Base-by-base conservation (phyloP, 305 asterid species). In the Coffea humblotiana region DNA sequence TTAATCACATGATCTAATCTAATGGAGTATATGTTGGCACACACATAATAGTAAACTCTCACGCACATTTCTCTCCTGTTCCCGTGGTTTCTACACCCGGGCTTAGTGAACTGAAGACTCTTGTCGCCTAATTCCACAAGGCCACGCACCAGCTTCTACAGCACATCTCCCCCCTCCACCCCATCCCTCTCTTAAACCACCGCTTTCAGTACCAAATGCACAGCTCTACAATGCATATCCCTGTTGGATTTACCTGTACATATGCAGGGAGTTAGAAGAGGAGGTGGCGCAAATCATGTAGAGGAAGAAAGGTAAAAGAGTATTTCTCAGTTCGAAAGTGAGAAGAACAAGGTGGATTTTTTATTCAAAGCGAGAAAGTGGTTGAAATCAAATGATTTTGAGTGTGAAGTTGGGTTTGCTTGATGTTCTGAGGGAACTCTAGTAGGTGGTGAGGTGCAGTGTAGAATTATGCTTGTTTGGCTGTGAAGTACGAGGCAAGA, bases 401-500 rank as follows among this genome's bases (percentile, higher is more conserved):
- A 29, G 71, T 54, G 23, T 35, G 56, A 78, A 78, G 21, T 68
- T 35, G 43, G 56, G 75, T 21, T 21, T 56, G 37, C 69, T 67
- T 67, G 68, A 54, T 74, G 47, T 16, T 47, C 29, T 29, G 51
- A 32, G 18, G 66, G 25, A 48, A 65, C 35, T 68, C 15, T 51
- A 10, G 0, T 77, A 40, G 32, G n/a, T 65, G 64, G 76, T 25
- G 71, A 78, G 74, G 60, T 64, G 43, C 45, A 23, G 77, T 71
- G 79, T 23, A 60, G 58, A 83, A 72, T 66, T 83, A 47, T 52
- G 85, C 69, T 78, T 77, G 82, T 77, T 85, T 70, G 58, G 82
- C 73, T 85, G 80, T 76, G 78, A 79, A 80, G 77, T 72, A 80
- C 77, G 52, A 78, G 54, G 83, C 74, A 81, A 81, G 88, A 74